Evolutionary conservation across 306 rosid species (phyloP), one percentile per base, ranked within the genome.

Genomic region (Acacia acuminata): DNA sequence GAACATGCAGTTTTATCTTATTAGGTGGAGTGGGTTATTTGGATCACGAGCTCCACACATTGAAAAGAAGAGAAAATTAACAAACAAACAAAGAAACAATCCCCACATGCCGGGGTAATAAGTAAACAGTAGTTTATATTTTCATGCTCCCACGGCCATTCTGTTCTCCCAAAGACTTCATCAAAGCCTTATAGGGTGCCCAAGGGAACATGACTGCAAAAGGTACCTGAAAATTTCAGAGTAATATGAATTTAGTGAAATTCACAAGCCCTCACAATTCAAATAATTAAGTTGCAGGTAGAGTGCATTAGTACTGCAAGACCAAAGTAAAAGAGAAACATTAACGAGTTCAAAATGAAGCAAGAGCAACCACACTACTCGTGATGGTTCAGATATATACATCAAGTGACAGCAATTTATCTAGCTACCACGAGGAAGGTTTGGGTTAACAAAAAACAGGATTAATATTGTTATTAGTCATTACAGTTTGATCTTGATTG

Each of bases 351-450:
- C 82, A 63, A 61, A 81, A 71, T 75, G 74, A 70, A 47, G 71
- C 80, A 70, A 71, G 70, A 83, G 40, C 40, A 43, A 70, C 77
- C 61, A 45, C 44, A 71, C 80, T 82, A 84, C 71, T 80, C 73
- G 75, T 70, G 82, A 67, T 63, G 14, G 16, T 43, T 9, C 51
- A 63, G 16, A 74, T 32, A 34, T 84, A 73, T 81, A 67, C 76
- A 77, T 68, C 58, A 83, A 67, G 55, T 45, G 67, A 76, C 65
- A 48, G 61, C 78, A 84, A 64, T 71, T 69, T 45, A 51, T 65
- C 77, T 44, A 38, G 75, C n/a, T 43, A 43, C 10, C 47, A 43
- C 11, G 13, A 43, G 13, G 13, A 10, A 43, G 13, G 0, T 43
- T 43, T 43, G 47, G 10, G 1, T 43, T 43, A 43, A 43, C 3